Evolutionary conservation across 2,329 filamentous ascomycete genomes (phyloP).

Genomic region (Penicillium occitanis): DNA sequence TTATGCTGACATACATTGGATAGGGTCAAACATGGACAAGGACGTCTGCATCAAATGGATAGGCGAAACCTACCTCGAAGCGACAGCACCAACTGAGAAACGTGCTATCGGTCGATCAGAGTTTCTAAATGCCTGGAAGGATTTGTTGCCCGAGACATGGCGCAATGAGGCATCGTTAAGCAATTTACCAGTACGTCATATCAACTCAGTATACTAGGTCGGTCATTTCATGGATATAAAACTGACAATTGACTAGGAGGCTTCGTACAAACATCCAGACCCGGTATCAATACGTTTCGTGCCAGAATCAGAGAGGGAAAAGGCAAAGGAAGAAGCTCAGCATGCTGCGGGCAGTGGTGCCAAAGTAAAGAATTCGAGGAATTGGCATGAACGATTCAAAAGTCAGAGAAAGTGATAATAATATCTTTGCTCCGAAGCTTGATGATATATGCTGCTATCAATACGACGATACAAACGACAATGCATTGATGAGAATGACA

Average conservation of each 20-base stretch:
- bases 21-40: slow-evolving; percentile 45
- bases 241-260: slow-evolving; percentile 21
- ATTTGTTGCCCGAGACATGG: slow-evolving; percentile 47
- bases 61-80: slow-evolving; percentile 42
- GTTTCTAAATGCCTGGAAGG: slow-evolving; percentile 43
- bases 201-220: not conserved
- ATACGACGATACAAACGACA: not conserved
- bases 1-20: not conserved
- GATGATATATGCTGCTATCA: not conserved
- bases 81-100: slow-evolving; percentile 33
- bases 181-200: slow-evolving; percentile 33
- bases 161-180: slow-evolving; percentile 36
- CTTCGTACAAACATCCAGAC: slow-evolving; percentile 36
- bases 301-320: slow-evolving; percentile 33
- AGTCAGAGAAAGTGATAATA: slow-evolving; percentile 34
- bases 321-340: slow-evolving; percentile 27
- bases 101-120: slow-evolving; percentile 35
- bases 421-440: slow-evolving; percentile 12
- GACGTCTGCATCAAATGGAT: slow-evolving; percentile 37
- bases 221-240: not conserved
- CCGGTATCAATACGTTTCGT: slow-evolving; percentile 40
- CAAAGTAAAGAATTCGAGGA: slow-evolving; percentile 38
- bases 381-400: slow-evolving; percentile 48
- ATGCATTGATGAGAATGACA: not conserved
- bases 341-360: slow-evolving; percentile 26